Evolutionary conservation across 2,329 filamentous ascomycete species (phyloP), one percentile per base, ranked within the genome.

Genomic region (Calonectria pseudoturangicola): DNA sequence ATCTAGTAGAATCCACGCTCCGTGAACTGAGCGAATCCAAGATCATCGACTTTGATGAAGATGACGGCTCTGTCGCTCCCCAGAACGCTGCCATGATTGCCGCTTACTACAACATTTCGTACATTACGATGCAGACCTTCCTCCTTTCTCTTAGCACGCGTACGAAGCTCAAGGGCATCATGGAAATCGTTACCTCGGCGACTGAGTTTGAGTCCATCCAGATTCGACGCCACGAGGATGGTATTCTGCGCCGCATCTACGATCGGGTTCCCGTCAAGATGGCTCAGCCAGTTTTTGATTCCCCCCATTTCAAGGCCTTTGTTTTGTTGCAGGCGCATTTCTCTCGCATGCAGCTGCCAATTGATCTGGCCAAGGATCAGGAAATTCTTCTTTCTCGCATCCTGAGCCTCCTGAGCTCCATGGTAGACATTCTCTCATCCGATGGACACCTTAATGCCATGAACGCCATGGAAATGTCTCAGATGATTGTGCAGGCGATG

Each of bases 111-210:
- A 98, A 98, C 85, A 98, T 99, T 81, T 98, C 96, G 7, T 98
- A 98, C 86, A 94, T 98, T 83, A 99, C 97, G 3, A 99, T 99
- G 96, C 96, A 99, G 86, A 99, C 97, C 0, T 96, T 99, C 89
- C 88, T 99, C 65, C 89, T 99, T 69, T 99, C 97, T 16, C 89
- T 99, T 58, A 96, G 92, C 68, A 92, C 92, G 50, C 93, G 93
- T 78, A 98, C 96, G 4, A 98, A 98, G 87, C 91, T 99, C 76
- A 99, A 99, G 89, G 95, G 95, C 58, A 96, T 99, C 51, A 89
- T 99, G 68, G 97, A 99, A 84, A 98, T 99, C 79, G 93, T 98
- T 73, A 98, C 97, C 1, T 98, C 97, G 0, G 97, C 97, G 6
- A 97, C 95, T 1, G 97, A 99, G 82, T 99, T 98, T 73, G 97